Evolutionary conservation across 257 asterid genomes (phyloP).

Genomic region (Jacaranda copaia): DNA sequence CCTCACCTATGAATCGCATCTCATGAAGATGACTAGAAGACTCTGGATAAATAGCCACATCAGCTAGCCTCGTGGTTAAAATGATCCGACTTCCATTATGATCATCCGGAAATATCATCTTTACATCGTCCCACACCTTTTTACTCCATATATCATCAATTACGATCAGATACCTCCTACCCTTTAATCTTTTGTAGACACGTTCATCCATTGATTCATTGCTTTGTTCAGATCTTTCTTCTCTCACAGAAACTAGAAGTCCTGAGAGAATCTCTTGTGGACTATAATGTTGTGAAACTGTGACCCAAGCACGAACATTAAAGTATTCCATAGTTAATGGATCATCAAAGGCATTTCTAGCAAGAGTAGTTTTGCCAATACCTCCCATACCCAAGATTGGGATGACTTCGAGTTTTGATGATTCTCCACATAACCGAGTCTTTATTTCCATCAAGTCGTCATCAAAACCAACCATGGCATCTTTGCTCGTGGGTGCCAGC

Average conservation of each 20-base stretch:
- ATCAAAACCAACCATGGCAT: not conserved
- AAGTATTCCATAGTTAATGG: not conserved
- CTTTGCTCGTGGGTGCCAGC: not conserved
- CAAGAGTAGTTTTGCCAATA: constrained; percentile 36
- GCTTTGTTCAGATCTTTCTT: not conserved
- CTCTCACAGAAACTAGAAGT: not conserved
- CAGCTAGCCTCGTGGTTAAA: constrained; percentile 9
- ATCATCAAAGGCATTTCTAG: constrained; percentile 6
- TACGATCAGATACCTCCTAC: constrained; percentile 21
- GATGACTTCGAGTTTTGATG: constrained; percentile 26
- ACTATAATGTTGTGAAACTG: constrained; percentile 1
- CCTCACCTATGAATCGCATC: not conserved
- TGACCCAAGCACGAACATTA: constrained; percentile 7
- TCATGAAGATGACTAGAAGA: not conserved
- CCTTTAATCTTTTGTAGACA: not conserved
- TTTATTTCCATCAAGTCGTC: constrained; percentile 15
- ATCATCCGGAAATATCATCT: not conserved
- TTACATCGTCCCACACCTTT: not conserved
- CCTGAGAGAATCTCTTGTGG: not conserved
- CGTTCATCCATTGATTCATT: not conserved
- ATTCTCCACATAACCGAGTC: constrained; percentile 17
- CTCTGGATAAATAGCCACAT: constrained; percentile 4
- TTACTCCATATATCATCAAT: constrained; percentile 25
- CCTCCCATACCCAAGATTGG: constrained; percentile 33
- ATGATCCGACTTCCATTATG: constrained; percentile 23